A percentile compares a stretch with the other conserved stretches of the same genome.
These are phyloP conservation scores for Camellia lanceoleosa DNA, from an alignment of 148 eudicot genomes.

Conservation along the genomic window DNA sequence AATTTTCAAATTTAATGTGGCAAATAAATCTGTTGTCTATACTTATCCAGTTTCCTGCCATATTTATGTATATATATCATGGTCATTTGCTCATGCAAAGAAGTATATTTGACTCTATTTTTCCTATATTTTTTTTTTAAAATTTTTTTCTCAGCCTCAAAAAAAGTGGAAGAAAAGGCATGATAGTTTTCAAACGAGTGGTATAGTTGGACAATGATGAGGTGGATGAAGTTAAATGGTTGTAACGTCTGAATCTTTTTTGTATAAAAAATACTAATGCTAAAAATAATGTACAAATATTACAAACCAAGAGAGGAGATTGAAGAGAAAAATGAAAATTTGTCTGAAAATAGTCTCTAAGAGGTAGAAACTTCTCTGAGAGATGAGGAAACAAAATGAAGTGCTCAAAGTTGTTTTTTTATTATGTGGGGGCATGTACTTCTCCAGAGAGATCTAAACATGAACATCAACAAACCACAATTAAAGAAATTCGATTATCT, in stretches of 20 bases:
- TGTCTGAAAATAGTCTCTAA: background rate
- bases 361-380: background rate
- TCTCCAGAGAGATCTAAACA: background rate
- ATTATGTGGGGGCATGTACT: background rate
- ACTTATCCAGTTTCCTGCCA: background rate
- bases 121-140: background rate
- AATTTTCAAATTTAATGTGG: background rate
- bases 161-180: background rate
- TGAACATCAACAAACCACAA: background rate
- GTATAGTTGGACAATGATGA: background rate
- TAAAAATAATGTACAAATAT: background rate
- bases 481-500: background rate
- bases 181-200: background rate
- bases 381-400: background rate
- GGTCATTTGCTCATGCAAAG: background rate
- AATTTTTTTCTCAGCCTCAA: background rate
- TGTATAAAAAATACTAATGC: background rate
- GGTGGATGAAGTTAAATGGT: background rate
- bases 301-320: background rate
- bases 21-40: background rate
- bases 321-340: background rate
- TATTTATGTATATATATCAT: background rate
- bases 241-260: background rate
- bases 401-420: background rate
- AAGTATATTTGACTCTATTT: background rate